These are phyloP conservation scores for Pythium myriotylum DNA, from an alignment of 352 stramenopile genomes.

Conservation along the genomic window DNA sequence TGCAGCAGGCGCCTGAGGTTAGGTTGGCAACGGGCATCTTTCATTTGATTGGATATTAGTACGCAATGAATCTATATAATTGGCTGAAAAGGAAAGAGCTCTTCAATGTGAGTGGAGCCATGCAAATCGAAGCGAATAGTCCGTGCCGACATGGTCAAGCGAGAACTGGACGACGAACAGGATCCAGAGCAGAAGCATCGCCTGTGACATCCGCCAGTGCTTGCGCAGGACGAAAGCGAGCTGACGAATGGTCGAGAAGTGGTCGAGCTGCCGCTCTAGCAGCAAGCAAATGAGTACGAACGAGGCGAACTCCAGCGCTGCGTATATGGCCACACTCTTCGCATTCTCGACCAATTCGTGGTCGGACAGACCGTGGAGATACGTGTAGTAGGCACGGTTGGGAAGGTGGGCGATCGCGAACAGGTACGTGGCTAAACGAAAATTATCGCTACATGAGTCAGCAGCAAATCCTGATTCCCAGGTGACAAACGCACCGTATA, in stretches of 20 bases:
- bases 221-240: constrained; percentile 41
- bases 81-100: too few species aligned
- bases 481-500: too few species aligned
- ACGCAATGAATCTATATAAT: too few species aligned
- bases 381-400: constrained; percentile 6
- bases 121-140: constrained; percentile 15
- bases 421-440: too few species aligned
- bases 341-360: not conserved
- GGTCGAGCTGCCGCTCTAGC: not conserved
- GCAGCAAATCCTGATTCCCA: too few species aligned
- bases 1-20: too few species aligned
- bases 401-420: too few species aligned
- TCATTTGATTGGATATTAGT: too few species aligned
- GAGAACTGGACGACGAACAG: constrained; percentile 12
- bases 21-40: too few species aligned
- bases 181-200: constrained; percentile 22
- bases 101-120: too few species aligned
- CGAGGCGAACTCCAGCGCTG: constrained; percentile 3
- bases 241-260: constrained; percentile 12
- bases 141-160: constrained; percentile 9
- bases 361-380: constrained; percentile 1
- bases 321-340: not conserved
- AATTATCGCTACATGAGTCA: too few species aligned
- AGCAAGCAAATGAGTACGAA: constrained; percentile 3
- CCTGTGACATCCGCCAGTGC: constrained; percentile 23